phyloP scores from a whole-genome alignment of 352 stramenopile genomes.

The Phytophthora pinifolia region DNA sequence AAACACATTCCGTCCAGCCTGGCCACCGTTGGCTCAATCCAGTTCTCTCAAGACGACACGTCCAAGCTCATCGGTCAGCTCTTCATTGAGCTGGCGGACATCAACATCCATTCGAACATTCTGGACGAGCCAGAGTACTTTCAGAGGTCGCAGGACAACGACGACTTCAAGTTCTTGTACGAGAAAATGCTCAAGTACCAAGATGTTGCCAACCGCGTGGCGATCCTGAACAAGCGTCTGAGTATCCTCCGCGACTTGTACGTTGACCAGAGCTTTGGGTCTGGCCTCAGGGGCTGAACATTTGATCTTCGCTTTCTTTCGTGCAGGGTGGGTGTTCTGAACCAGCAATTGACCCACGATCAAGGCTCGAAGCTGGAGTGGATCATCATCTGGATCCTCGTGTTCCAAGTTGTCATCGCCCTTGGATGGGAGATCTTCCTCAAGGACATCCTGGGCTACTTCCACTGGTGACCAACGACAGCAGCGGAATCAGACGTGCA shows the following conservation, averaged over 20 bases:
- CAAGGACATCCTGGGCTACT: constrained; percentile 82
- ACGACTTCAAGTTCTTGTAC: constrained; percentile 92
- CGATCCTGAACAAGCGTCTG: constrained; percentile 93
- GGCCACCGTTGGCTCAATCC: constrained; percentile 82
- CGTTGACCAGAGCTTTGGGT: constrained; percentile 12
- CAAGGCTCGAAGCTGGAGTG: constrained; percentile 91
- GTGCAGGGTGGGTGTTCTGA: constrained; percentile 87
- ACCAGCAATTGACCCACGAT: constrained; percentile 85
- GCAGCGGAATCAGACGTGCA: too few species aligned
- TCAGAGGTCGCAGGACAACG: constrained; percentile 76
- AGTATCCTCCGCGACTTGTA: constrained; percentile 92
- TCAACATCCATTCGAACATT: constrained; percentile 94
- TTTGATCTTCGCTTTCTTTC: constrained; percentile 9
- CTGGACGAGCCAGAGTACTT: constrained; percentile 93
- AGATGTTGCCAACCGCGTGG: constrained; percentile 89
- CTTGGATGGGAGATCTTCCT: constrained; percentile 82
- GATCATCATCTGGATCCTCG: constrained; percentile 94
- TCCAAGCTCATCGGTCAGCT: constrained; percentile 91
- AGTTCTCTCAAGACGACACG: constrained; percentile 90
- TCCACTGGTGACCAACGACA: constrained; percentile 23
- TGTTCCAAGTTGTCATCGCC: constrained; percentile 87
- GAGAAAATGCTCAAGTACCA: constrained; percentile 90
- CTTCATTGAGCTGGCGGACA: constrained; percentile 85
- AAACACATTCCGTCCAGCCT: constrained; percentile 89
- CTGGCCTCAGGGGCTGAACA: not conserved